phyloP scores from a whole-genome alignment of 306 rosid genomes.

The Benincasa hispida region DNA sequence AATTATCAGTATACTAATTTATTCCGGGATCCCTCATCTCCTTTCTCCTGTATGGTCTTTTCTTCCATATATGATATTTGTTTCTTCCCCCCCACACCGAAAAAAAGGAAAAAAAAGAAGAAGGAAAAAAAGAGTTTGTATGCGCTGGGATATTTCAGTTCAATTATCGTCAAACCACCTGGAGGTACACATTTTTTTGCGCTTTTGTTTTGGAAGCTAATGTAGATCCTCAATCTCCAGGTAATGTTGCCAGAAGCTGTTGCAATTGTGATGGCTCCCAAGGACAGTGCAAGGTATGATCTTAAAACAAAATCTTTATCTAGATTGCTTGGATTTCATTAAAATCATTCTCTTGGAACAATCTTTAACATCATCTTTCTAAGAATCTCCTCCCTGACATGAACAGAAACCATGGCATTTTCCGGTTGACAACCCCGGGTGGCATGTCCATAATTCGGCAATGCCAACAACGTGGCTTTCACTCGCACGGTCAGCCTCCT shows the following conservation, averaged over 20 bases:
- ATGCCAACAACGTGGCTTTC: constrained; percentile 91
- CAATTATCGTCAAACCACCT: background rate
- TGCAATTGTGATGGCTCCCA: constrained; percentile 97
- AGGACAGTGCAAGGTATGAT: constrained; percentile 59
- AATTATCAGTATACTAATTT: background rate
- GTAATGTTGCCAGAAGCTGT: constrained; percentile 96
- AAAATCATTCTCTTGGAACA: background rate
- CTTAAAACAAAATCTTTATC: background rate
- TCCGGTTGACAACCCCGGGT: constrained; percentile 78
- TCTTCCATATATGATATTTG: no score
- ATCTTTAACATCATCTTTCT: background rate
- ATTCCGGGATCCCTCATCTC: no score
- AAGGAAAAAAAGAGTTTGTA: background rate
- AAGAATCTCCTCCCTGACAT: constrained; percentile 9
- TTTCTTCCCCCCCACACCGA: no score
- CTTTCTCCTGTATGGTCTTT: no score
- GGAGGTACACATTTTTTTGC: background rate
- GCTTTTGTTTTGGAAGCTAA: constrained; percentile 8
- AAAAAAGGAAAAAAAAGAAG: no score
- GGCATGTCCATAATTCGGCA: constrained; percentile 88
- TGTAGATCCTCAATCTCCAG: constrained; percentile 23
- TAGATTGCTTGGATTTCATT: background rate
- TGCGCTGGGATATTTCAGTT: background rate
- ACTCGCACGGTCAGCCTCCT: constrained; percentile 68
- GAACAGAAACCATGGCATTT: constrained; percentile 84